Percentiles rank a stretch among this genome's conserved stretches.
Conservation (phyloP, 345 rosid species). For the Limnanthes douglasii region DNA sequence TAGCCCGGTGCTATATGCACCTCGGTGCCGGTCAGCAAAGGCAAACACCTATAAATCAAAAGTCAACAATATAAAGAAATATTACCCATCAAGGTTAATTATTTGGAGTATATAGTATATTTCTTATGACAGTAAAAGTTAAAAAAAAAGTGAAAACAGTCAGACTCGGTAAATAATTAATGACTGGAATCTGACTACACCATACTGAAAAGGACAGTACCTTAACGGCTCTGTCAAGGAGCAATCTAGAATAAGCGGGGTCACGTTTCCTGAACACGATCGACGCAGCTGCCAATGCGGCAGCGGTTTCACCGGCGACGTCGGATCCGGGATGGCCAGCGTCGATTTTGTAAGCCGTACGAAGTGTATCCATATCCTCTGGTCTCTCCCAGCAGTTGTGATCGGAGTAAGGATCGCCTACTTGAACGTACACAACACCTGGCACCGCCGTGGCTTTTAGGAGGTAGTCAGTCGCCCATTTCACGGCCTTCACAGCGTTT, state of each 20-base stretch:
- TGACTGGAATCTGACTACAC: too few relatives aligned
- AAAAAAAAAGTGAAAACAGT: slow-evolving; percentile 3
- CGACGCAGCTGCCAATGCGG: slow-evolving; percentile 93
- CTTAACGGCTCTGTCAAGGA: slow-evolving; percentile 63
- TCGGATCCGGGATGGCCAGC: slow-evolving; percentile 76
- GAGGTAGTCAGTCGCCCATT: slow-evolving; percentile 82
- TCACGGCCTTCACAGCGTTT: slow-evolving; percentile 54
- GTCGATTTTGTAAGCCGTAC: slow-evolving; percentile 68
- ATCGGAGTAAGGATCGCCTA: slow-evolving; percentile 76
- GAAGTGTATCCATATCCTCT: slow-evolving; percentile 89
- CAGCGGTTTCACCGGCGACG: slow-evolving; percentile 95
- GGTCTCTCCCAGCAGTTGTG: slow-evolving; percentile 96
- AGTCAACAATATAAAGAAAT: slow-evolving; percentile 5
- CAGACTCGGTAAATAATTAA: neutral
- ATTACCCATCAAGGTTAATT: slow-evolving; percentile 1
- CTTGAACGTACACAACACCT: slow-evolving; percentile 57
- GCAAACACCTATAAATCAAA: slow-evolving; percentile 44
- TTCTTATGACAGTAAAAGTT: slow-evolving; percentile 4
- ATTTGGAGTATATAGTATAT: slow-evolving; percentile 6
- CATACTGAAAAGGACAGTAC: slow-evolving; percentile 32
- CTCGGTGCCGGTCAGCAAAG: slow-evolving; percentile 79
- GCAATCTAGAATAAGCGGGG: slow-evolving; percentile 52
- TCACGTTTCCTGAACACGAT: slow-evolving; percentile 83
- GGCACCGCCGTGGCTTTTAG: slow-evolving; percentile 62
- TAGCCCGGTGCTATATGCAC: slow-evolving; percentile 69